Conservation (phyloP, 768 basidiomycete genomes). For the Chalciporus piperatus region DNA sequence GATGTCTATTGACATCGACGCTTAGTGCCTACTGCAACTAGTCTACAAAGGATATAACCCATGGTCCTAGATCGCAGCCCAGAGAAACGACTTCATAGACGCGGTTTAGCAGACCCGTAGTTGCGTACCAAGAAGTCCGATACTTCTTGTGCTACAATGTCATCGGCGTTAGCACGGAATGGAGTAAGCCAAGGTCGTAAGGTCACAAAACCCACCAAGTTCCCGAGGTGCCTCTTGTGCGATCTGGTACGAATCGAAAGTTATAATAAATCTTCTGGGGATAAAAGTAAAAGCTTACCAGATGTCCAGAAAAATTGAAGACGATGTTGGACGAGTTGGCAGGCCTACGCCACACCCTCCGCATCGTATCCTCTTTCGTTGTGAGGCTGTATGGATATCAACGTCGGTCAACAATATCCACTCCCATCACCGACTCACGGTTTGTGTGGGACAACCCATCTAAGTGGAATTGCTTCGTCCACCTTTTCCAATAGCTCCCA, state of each 20-base stretch:
- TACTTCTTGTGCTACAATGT: conserved; percentile 21
- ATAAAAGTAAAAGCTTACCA: conserved; percentile 21
- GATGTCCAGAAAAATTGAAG: conserved; percentile 27
- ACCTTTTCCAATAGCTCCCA: conserved; percentile 29
- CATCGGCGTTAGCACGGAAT: background rate
- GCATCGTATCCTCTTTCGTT: conserved; percentile 8
- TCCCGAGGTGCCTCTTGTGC: conserved; percentile 29
- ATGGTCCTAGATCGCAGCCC: too few relatives aligned
- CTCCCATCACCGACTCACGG: conserved; percentile 9
- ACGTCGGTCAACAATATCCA: background rate
- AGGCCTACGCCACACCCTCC: conserved; percentile 31
- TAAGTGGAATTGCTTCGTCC: conserved; percentile 25
- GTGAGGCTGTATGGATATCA: conserved; percentile 12
- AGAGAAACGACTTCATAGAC: conserved; percentile 1
- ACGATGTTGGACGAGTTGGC: conserved; percentile 27
- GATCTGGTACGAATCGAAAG: conserved; percentile 13
- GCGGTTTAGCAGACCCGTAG: conserved; percentile 6
- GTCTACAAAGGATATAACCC: too few relatives aligned
- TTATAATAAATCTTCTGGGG: background rate
- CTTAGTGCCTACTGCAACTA: too few relatives aligned
- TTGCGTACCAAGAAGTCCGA: conserved; percentile 22
- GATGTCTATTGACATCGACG: too few relatives aligned
- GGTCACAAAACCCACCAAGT: conserved; percentile 21
- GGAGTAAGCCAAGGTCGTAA: background rate
- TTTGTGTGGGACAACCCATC: conserved; percentile 28